A percentile compares a stretch with the other conserved stretches of the same genome.
These are phyloP conservation scores for Auriscalpium orientale DNA, from an alignment of 768 basidiomycete species.

Conservation along the genomic window DNA sequence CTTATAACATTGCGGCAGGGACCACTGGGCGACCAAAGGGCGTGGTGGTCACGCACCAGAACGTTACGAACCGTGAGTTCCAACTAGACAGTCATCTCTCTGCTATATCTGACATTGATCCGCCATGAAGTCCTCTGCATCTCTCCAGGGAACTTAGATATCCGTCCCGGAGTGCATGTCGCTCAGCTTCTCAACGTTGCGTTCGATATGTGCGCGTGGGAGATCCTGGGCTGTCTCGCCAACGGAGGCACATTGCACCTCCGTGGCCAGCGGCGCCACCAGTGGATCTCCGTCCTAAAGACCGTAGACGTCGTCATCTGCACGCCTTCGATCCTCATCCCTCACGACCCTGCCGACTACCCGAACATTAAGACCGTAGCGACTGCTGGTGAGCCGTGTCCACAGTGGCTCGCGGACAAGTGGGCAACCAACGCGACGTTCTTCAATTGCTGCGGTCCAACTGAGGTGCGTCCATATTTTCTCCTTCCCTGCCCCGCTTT, in stretches of 20 bases:
- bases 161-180: constrained; percentile 48
- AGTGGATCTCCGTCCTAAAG: constrained; percentile 43
- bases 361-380: constrained; percentile 47
- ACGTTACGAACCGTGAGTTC: constrained; percentile 49
- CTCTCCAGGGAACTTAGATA: constrained; percentile 48
- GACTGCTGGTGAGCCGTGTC: constrained; percentile 51
- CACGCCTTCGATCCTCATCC: constrained; percentile 44
- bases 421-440: constrained; percentile 30
- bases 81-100: no score
- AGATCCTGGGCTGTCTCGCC: constrained; percentile 42
- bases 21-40: constrained; percentile 57
- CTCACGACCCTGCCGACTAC: constrained; percentile 44
- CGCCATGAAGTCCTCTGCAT: constrained; percentile 30
- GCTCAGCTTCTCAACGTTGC: constrained; percentile 57
- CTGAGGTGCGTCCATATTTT: constrained; percentile 32
- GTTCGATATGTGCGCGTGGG: constrained; percentile 66
- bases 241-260: constrained; percentile 48
- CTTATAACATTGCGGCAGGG: constrained; percentile 23
- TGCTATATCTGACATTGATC: not conserved
- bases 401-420: constrained; percentile 40
- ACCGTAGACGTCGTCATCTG: constrained; percentile 46
- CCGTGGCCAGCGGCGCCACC: constrained; percentile 40
- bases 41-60: constrained; percentile 48
- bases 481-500: not conserved
- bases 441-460: constrained; percentile 46